Evolutionary conservation across 495 filamentous ascomycete genomes (phyloP), one percentile per base, ranked within the genome.

Genomic region (Talaromyces thailandensis): DNA sequence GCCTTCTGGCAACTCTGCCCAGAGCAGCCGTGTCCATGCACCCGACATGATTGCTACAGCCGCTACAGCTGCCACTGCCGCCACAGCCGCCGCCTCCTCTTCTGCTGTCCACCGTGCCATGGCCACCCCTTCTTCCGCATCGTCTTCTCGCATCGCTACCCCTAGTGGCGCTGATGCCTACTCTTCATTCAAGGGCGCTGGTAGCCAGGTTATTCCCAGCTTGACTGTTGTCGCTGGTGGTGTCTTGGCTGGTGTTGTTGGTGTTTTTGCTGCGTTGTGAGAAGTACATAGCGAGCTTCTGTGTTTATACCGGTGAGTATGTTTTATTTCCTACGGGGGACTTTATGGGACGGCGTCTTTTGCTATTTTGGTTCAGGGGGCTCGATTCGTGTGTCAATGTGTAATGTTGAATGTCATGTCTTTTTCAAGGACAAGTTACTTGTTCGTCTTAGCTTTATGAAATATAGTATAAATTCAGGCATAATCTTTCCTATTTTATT

Each of bases 91-190:
- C 6, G 29, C 55, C 18, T 61, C 59, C 40, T 61, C 59, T 52
- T 26, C 24, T 28, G 59, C 59, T 24, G 24, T 23, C 4, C 59
- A 61, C 21, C 43, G 59, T 35, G 23, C 21, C 25, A 61, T 61
- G 59, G n/a, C 43, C 6, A 51, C 59, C 26, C 43, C 59, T 11
- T 55, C 51, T 14, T 2, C 45, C 14, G 50, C 59, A 9, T 61
- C 59, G 0, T 61, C 59, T 7, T 29, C 43, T 61, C 40, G 25
- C 25, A 21, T 51, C 8, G 40, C 59, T 32, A 52, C 2, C 2
- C 59, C 59, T 9, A 61, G 40, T 48, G 59, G 59, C 8, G 59
- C 59, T 35, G 59, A 61, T 52, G 40, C 59, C 6, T 61, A 28
- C 45, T n/a, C 59, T 24, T 26, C 40, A 11, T 61, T 61, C 43